Percentiles rank a stretch among this genome's conserved stretches.
Conservation (phyloP, 768 basidiomycete genomes). For the Lactifluus piperatus region DNA sequence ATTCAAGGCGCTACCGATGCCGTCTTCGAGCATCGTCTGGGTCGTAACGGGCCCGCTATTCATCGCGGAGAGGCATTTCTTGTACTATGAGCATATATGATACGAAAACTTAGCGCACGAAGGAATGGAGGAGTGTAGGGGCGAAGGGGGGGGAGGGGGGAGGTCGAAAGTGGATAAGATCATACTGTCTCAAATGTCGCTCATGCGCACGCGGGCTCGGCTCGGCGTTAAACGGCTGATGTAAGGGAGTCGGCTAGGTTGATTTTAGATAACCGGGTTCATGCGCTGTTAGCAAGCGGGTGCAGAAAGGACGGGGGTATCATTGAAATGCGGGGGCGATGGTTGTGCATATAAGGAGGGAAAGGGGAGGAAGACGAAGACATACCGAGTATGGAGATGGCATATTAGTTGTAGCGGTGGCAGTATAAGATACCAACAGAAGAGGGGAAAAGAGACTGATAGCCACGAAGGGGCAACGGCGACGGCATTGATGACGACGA, state of each 20-base stretch:
- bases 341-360: not conserved
- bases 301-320: not conserved
- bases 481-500: conserved; percentile 13
- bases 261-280: conserved; percentile 2
- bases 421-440: conserved; percentile 23
- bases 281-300: conserved; percentile 20
- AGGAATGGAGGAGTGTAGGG: no score
- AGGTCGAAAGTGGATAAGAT: not conserved
- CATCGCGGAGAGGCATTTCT: conserved; percentile 17
- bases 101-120: not conserved
- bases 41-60: not conserved
- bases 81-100: conserved; percentile 24
- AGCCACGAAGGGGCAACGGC: not conserved
- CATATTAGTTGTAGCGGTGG: not conserved
- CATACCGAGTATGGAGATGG: conserved; percentile 24
- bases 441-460: conserved; percentile 18
- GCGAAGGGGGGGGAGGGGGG: not conserved
- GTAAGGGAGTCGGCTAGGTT: not conserved
- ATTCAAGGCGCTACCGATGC: not conserved
- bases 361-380: conserved; percentile 22
- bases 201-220: conserved; percentile 34
- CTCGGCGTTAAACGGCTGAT: conserved; percentile 17
- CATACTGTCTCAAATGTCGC: conserved; percentile 68
- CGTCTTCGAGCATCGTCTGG: not conserved
- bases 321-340: not conserved